phyloP scores from a whole-genome alignment of 225 moss, liverwort and hornwort species.

The Neckera pumila region DNA sequence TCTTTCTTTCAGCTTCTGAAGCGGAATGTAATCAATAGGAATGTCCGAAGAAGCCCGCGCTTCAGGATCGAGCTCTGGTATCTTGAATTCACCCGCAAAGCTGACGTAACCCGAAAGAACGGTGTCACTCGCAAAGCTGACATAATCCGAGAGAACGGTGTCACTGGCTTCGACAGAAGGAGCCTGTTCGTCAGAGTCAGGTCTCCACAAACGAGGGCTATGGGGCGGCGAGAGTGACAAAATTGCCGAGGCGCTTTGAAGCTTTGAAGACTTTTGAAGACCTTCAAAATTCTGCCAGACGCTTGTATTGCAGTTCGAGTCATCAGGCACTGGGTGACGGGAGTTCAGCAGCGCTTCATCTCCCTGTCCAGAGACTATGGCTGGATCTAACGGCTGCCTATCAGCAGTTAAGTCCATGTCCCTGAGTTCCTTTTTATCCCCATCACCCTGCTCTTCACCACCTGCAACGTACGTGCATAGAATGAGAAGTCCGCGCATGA shows the following conservation, averaged over 20 bases:
- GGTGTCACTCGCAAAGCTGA: conserved; percentile 11
- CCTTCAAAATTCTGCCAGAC: conserved; percentile 26
- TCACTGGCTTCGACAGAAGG: not conserved
- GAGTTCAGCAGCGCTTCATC: not conserved
- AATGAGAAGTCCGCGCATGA: not conserved
- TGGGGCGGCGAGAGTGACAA: conserved; percentile 40
- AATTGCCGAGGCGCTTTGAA: conserved; percentile 21
- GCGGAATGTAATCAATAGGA: conserved; percentile 31
- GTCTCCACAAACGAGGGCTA: conserved; percentile 26
- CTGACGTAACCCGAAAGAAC: conserved; percentile 3
- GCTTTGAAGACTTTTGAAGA: not conserved
- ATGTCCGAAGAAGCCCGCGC: not conserved
- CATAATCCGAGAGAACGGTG: conserved; percentile 6
- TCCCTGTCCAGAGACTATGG: not conserved
- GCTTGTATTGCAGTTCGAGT: not conserved
- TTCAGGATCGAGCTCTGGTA: conserved; percentile 15
- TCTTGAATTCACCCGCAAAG: conserved; percentile 11
- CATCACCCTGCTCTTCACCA: conserved; percentile 15
- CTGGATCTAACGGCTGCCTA: not conserved
- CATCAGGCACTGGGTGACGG: not conserved
- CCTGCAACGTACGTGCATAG: not conserved
- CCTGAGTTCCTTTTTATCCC: not conserved
- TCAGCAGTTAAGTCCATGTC: not conserved
- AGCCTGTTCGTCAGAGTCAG: not conserved
- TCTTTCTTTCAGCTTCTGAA: conserved; percentile 24